Evolutionary conservation across 1,139 yeast species (phyloP).

Genomic region (Schizosaccharomyces versatilis): DNA sequence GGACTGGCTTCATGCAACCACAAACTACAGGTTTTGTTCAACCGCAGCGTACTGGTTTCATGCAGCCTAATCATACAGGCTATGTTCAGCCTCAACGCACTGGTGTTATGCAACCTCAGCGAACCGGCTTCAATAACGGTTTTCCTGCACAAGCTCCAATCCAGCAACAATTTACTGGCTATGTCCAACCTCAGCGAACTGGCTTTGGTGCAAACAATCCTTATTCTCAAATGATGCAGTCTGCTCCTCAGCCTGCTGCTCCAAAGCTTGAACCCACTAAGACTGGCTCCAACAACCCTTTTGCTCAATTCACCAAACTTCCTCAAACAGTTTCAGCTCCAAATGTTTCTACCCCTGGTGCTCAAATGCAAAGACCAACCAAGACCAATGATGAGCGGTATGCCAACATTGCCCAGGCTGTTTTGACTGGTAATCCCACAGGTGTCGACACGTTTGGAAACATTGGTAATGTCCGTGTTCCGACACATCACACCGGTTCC

Average conservation of each 20-base stretch:
- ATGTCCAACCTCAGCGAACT: conserved; percentile 13
- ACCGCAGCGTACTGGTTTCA: conserved; percentile 15
- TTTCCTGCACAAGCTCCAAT: background rate
- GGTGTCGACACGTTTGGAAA: conserved; percentile 93
- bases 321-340: conserved; percentile 4
- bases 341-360: conserved; percentile 2
- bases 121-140: conserved; percentile 5
- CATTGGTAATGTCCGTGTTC: conserved; percentile 69
- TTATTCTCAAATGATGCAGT: conserved; percentile 13
- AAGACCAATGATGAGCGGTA: conserved; percentile 20
- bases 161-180: conserved; percentile 12
- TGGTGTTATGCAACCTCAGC: conserved; percentile 16
- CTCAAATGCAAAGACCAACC: background rate
- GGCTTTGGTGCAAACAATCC: conserved; percentile 14
- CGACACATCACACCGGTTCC: conserved; percentile 78
- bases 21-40: conserved; percentile 12
- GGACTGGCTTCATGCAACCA: conserved; percentile 28
- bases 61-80: conserved; percentile 26
- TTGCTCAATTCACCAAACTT: conserved; percentile 28
- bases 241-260: conserved; percentile 39
- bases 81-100: conserved; percentile 19
- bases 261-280: conserved; percentile 33
- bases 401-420: conserved; percentile 53
- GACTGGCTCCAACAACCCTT: conserved; percentile 81
- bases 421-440: conserved; percentile 51